Evolutionary conservation across 2,329 filamentous ascomycete species (phyloP), one percentile per base, ranked within the genome.

Genomic region (Alternaria hordeiaustralica): DNA sequence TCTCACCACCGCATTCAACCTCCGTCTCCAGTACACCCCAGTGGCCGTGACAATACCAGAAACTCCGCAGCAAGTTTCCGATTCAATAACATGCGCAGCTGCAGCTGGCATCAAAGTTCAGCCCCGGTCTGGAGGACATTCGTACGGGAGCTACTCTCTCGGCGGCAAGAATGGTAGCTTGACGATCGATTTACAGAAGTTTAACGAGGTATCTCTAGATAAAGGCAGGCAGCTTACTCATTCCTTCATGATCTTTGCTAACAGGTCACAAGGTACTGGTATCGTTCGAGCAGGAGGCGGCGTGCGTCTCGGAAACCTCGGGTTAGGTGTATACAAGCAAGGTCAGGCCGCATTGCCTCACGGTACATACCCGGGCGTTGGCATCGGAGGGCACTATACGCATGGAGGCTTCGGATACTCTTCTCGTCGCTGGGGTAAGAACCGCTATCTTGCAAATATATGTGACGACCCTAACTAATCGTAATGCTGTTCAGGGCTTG

Each of bases 101-200:
- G 61, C 81, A 18, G 79, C 81, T 61, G 78, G 78, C 18, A 74
- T 85, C 45, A 84, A 84, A 61, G 86, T 90, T 0, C 87, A 89
- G 71, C 84, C 87, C 15, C 85, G 82, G 61, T 87, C 86, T 2
- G 88, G 88, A 6, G 88, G 88, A 0, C 88, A 90, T 68, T 89
- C 87, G 0, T 90, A 87, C 63, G 87, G 79, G 0, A 82, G 82
- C 0, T 81, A 80, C 55, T 82, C 81, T 0, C 77, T 83, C 2
- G 82, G 82, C 11, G 83, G 82, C 5, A 75, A 82, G 67, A 74
- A 84, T 55, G 82, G 82, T 8, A 79, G 80, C 58, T 67, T 85
- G 55, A 76, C 83, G 10, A 33, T 61, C 9, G 59, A 61, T 30
- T 7, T 61, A 36, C 59, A 28, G 1, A 61, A 61, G 12, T 58